These are phyloP conservation scores for Chalciporus pseudorubinellus DNA, from an alignment of 768 basidiomycete species.

Conservation along the genomic window DNA sequence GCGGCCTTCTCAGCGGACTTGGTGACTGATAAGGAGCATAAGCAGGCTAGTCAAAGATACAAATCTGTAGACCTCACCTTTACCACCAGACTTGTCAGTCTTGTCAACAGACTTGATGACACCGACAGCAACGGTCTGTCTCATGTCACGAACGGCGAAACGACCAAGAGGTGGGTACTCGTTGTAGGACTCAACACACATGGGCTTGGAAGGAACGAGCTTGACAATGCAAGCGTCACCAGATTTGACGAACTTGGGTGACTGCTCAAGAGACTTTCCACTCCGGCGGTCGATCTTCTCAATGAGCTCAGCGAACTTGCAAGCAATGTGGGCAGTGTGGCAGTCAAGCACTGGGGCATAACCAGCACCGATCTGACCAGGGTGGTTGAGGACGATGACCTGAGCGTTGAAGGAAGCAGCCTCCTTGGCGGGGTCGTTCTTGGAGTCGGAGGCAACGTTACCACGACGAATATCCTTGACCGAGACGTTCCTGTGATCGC, in stretches of 20 bases:
- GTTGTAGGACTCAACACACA: constrained; percentile 92
- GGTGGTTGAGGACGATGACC: constrained; percentile 99
- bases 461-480: constrained; percentile 99
- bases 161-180: constrained; percentile 99
- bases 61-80: constrained; percentile 50
- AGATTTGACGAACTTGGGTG: constrained; percentile 98
- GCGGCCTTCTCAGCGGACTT: constrained; percentile 95
- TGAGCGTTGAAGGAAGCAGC: constrained; percentile 99
- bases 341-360: constrained; percentile 99
- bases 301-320: constrained; percentile 97
- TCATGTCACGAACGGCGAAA: constrained; percentile 99
- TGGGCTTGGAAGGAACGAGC: constrained; percentile 93
- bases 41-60: constrained; percentile 1
- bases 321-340: constrained; percentile 99
- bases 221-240: constrained; percentile 99
- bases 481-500: constrained; percentile 81
- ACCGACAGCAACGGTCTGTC: constrained; percentile 98
- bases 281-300: constrained; percentile 99
- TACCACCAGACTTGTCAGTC: constrained; percentile 85
- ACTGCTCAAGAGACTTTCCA: constrained; percentile 85
- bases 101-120: constrained; percentile 98
- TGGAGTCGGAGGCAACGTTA: constrained; percentile 98
- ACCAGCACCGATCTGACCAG: constrained; percentile 98
- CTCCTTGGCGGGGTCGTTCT: constrained; percentile 99
- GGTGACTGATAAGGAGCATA: constrained; percentile 54